These are phyloP conservation scores for Coniferiporia weirii DNA, from an alignment of 1,284 basidiomycete genomes.

Conservation along the genomic window DNA sequence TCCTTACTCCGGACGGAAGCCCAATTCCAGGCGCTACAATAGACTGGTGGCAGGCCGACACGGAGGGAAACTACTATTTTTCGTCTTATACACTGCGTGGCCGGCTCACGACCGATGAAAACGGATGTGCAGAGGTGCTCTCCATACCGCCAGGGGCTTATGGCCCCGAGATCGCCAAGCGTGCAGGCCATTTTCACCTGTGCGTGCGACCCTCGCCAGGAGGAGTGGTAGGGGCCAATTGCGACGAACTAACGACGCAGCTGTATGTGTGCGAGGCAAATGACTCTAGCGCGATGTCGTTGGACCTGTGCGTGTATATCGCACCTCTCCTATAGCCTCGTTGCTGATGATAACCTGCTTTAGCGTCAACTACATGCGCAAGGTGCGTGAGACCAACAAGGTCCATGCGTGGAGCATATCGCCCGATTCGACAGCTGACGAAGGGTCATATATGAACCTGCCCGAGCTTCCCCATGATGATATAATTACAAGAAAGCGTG, in stretches of 20 bases:
- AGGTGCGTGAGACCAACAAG: slow-evolving; percentile 21
- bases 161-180: slow-evolving; percentile 12
- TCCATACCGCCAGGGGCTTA: slow-evolving; percentile 26
- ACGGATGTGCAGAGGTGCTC: slow-evolving; percentile 27
- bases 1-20: slow-evolving; percentile 24
- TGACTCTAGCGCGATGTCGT: slow-evolving; percentile 17
- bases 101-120: slow-evolving; percentile 23
- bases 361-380: slow-evolving; percentile 22
- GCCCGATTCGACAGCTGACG: slow-evolving; percentile 16
- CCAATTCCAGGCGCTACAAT: slow-evolving; percentile 23
- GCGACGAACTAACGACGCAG: slow-evolving; percentile 25
- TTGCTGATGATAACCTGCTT: background rate
- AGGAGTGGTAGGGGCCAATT: slow-evolving; percentile 4
- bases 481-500: slow-evolving; percentile 8
- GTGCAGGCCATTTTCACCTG: slow-evolving; percentile 26
- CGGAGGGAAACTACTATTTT: slow-evolving; percentile 24
- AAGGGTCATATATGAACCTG: slow-evolving; percentile 15
- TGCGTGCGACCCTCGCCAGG: slow-evolving; percentile 14
- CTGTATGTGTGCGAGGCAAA: slow-evolving; percentile 26
- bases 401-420: slow-evolving; percentile 22
- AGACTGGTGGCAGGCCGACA: slow-evolving; percentile 28
- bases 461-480: slow-evolving; percentile 23
- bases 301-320: slow-evolving; percentile 24
- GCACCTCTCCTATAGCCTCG: background rate
- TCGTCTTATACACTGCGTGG: slow-evolving; percentile 26